Evolutionary conservation across 805 yeast species (phyloP).

Genomic region (Candida ponderosae): DNA sequence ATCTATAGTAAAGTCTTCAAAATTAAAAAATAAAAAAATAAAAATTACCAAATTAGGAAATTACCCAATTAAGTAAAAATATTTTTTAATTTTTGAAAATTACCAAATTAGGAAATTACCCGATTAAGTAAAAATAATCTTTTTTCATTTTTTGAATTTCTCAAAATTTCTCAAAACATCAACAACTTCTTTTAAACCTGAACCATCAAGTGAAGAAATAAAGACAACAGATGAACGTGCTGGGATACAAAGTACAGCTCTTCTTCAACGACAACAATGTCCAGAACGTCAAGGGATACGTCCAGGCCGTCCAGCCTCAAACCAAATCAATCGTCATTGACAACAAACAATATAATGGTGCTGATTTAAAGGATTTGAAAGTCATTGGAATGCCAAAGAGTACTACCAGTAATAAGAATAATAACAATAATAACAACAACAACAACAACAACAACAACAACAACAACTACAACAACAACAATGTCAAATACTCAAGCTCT

Average conservation of each 20-base stretch:
- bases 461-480: constrained; percentile 6
- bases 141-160: no score
- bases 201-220: no score
- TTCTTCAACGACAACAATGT: neutral
- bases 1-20: no score
- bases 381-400: constrained; percentile 45
- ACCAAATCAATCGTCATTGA: neutral
- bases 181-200: no score
- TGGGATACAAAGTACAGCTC: neutral
- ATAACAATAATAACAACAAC: constrained; percentile 13
- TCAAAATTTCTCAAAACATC: no score
- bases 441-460: constrained; percentile 6
- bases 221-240: neutral
- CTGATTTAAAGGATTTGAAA: constrained; percentile 42
- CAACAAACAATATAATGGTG: constrained; percentile 16
- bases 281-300: neutral
- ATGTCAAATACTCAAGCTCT: constrained; percentile 4
- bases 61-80: no score
- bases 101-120: no score
- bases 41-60: no score
- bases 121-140: no score
- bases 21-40: no score
- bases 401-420: constrained; percentile 15
- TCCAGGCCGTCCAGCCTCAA: no score
- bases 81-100: no score